Percentiles rank a stretch among this genome's conserved stretches.
phyloP scores from a whole-genome alignment of 73 alveolate genomes.

The Symbiodinium natans region DNA sequence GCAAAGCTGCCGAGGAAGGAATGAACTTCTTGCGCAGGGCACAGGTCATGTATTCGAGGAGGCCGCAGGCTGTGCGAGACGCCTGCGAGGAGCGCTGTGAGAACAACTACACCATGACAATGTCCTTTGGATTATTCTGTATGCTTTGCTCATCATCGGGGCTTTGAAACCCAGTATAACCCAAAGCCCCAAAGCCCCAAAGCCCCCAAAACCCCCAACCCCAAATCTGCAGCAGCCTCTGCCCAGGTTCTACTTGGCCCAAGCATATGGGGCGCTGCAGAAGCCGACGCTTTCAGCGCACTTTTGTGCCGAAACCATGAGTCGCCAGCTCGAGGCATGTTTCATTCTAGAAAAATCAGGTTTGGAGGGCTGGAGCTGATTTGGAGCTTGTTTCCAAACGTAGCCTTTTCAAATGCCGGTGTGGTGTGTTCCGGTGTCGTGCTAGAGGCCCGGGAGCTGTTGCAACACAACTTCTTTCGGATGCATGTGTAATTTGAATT shows the following conservation, averaged over 20 bases:
- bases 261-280: conserved; percentile 83
- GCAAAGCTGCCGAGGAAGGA: conserved; percentile 42
- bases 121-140: background rate
- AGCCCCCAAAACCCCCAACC: too few relatives aligned
- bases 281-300: conserved; percentile 78
- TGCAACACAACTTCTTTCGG: too few relatives aligned
- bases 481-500: background rate
- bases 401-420: too few relatives aligned
- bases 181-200: too few relatives aligned
- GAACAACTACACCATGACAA: conserved; percentile 89
- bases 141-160: too few relatives aligned
- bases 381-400: too few relatives aligned
- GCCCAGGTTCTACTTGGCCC: conserved; percentile 73
- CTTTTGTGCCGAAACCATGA: conserved; percentile 90
- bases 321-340: conserved; percentile 88
- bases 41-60: conserved; percentile 63
- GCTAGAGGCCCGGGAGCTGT: too few relatives aligned
- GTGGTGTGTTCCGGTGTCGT: too few relatives aligned
- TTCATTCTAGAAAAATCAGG: background rate
- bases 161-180: too few relatives aligned
- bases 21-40: conserved; percentile 92
- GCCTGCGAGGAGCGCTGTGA: conserved; percentile 63
- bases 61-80: conserved; percentile 54
- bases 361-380: too few relatives aligned
- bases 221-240: too few relatives aligned